Percentiles rank a stretch among this genome's conserved stretches.
Conservation (phyloP, 2,329 filamentous ascomycete genomes). For the Pezicula rhizophila region DNA sequence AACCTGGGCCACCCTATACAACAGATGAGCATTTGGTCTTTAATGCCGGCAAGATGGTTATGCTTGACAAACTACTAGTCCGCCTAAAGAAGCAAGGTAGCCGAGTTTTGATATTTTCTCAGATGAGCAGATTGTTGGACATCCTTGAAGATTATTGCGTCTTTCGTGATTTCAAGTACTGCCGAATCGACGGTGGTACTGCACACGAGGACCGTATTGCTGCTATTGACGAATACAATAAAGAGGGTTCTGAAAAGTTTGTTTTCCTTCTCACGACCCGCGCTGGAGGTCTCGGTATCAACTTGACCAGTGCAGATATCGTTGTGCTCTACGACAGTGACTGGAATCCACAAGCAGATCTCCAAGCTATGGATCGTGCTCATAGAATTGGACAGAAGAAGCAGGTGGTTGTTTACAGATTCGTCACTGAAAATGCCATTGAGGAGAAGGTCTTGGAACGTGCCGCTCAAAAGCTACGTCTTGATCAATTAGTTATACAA, state of each 20-base stretch:
- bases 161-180: constrained; percentile 91
- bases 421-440: constrained; percentile 96
- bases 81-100: constrained; percentile 82
- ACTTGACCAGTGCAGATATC: constrained; percentile 90
- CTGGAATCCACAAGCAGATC: constrained; percentile 97
- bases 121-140: constrained; percentile 96
- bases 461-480: constrained; percentile 89
- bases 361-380: constrained; percentile 97
- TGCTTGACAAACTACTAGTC: constrained; percentile 84
- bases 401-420: constrained; percentile 92
- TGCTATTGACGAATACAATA: constrained; percentile 98
- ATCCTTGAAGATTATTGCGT: constrained; percentile 98
- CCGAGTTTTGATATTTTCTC: constrained; percentile 96
- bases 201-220: constrained; percentile 96
- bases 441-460: constrained; percentile 97
- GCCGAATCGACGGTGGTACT: constrained; percentile 92
- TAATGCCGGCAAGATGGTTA: constrained; percentile 96
- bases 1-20: constrained; percentile 94
- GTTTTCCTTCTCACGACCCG: constrained; percentile 92
- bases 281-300: constrained; percentile 94
- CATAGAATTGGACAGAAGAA: constrained; percentile 99
- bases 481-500: constrained; percentile 96
- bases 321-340: constrained; percentile 96
- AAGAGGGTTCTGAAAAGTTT: constrained; percentile 90
- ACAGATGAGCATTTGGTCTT: constrained; percentile 92